These are phyloP conservation scores for Populus davidiana DNA, from an alignment of 345 rosid species.

Conservation along the genomic window DNA sequence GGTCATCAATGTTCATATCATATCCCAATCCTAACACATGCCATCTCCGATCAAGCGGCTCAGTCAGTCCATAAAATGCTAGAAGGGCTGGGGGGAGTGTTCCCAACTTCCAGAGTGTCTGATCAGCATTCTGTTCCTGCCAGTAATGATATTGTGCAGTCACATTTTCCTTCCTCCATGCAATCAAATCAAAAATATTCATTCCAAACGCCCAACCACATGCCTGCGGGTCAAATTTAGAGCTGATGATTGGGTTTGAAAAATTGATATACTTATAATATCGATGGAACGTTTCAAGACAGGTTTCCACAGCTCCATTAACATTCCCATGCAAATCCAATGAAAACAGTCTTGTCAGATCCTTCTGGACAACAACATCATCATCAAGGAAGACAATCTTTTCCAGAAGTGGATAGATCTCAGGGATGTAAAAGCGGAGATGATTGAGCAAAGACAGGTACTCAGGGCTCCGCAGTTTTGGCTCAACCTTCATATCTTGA, in stretches of 20 bases:
- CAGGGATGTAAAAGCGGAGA: slow-evolving; percentile 92
- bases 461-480: slow-evolving; percentile 65
- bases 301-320: slow-evolving; percentile 97
- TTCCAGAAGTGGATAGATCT: slow-evolving; percentile 86
- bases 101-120: slow-evolving; percentile 88
- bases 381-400: slow-evolving; percentile 91
- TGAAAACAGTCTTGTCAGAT: slow-evolving; percentile 84
- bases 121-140: slow-evolving; percentile 73
- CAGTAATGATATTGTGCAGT: slow-evolving; percentile 79
- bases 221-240: slow-evolving; percentile 94
- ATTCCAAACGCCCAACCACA: slow-evolving; percentile 99
- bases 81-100: slow-evolving; percentile 91
- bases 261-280: slow-evolving; percentile 92
- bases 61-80: slow-evolving; percentile 87
- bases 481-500: slow-evolving; percentile 52
- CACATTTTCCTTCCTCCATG: slow-evolving; percentile 93
- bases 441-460: slow-evolving; percentile 69
- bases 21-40: slow-evolving; percentile 95
- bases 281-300: slow-evolving; percentile 95
- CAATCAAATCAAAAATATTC: slow-evolving; percentile 83
- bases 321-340: slow-evolving; percentile 93
- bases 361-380: slow-evolving; percentile 94
- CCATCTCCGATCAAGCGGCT: slow-evolving; percentile 98
- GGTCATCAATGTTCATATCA: slow-evolving; percentile 76
- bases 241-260: slow-evolving; percentile 85